Base-by-base conservation (phyloP, 108 stramenopile species). In the Skeletonema grethae region DNA sequence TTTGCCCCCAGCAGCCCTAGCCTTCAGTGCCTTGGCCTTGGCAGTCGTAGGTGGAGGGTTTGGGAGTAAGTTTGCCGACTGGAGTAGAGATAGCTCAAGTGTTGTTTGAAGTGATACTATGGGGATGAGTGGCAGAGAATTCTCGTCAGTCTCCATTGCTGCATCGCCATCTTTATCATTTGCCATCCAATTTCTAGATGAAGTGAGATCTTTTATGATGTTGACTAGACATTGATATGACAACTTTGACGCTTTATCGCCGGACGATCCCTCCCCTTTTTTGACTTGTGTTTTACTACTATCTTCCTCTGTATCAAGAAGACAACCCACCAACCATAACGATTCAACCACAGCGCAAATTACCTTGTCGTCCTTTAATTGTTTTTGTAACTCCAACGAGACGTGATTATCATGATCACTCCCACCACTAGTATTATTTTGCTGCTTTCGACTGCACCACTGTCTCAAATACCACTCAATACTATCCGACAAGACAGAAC, bases 321-420 rank as follows among this genome's bases (percentile, higher is more conserved):
- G 22, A 60, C 76, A 70, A 9, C 69, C 76, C 45, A 43, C 43
- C 15, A 77, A 63, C 76, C 76, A 77, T 39, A 77, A 32, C 20
- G 69, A 63, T 36, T 77, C 76, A 10, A 69, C 76, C 7, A 77
- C 76, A 22, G 76, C 43, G 1, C 68, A 57, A 22, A 77, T 60
- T 8, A 77, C 76, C 24, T 63, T 31, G 62, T 77, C 69, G 55
- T 77, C 31, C 18, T 60, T 57, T 35, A 43, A 56, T 13, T 11
- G 58, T 30, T 30, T 12, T 32, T 18, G 13, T 7, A 31, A 9
- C 12, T 50, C 39, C 25, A 53, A 7, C 34, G 56, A 28, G 16
- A 20, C 18, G 61, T 46, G 39, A 50, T 38, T n/a, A 22, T 39
- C 65, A 56, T 25, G 43, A 13, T 31, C 5, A 24, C 16, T n/a